Evolutionary conservation across 306 rosid species (phyloP), one percentile per base, ranked within the genome.

Genomic region (Mimosa pudica): DNA sequence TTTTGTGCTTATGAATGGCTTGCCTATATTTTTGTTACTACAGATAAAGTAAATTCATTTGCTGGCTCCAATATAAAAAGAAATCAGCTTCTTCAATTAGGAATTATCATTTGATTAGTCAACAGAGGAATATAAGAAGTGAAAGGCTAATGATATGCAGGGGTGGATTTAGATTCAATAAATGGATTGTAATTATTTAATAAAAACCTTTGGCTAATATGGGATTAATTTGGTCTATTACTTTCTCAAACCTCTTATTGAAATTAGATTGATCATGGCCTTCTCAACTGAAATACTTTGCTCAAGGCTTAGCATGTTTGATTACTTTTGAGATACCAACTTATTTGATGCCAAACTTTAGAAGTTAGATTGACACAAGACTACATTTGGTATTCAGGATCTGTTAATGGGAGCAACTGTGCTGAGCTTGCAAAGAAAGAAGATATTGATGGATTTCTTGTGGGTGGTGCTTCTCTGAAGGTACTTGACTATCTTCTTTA

Each of bases 381-480:
- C 32, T 45, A n/a, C 63, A 77, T 61, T 17, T 55, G 45, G 69
- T 45, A 82, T 75, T 62, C 82, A 96, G 99, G 99, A n/a, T 96
- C 99, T 76, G 99, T 91, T 61, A 96, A 96, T 75, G 98, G 93
- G 49, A 88, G 97, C 74, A 96, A 93, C 84, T 85, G 87, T 84
- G 89, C 93, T 76, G 99, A 93, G 87, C 97, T 96, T 0, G 96
- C 99, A 36, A 93, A 91, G 89, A 79, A 96, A 84, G 98, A 96
- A 84, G 99, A 96, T 67, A 96, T 96, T 69, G 99, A 96, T 76
- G 99, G 99, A 75, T 96, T 96, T 85, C 94, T 96, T 3, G 99
- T 96, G 11, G 99, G 99, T 45, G 99, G 99, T 73, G 98, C 99
- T 83, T 96, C 99, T 42, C 75, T 96, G 46, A 96, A 96, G 99